Percentiles rank a stretch among this genome's conserved stretches.
phyloP scores from a whole-genome alignment of 2,329 filamentous ascomycete genomes.

The Colletotrichum chlorophyti region DNA sequence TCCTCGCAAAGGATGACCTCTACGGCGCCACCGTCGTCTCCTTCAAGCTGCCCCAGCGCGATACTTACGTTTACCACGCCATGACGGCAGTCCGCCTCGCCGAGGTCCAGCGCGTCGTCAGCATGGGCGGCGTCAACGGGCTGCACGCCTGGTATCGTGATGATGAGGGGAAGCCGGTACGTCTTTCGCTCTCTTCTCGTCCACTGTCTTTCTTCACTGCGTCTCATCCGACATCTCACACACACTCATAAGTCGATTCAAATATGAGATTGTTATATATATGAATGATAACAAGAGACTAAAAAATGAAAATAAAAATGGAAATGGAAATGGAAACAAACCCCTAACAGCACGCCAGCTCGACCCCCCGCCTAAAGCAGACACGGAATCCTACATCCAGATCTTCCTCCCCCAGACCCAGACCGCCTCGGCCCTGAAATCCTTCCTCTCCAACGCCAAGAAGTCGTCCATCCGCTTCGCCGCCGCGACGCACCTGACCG shows the following conservation, averaged over 20 bases:
- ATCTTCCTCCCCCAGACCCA: slow-evolving; percentile 69
- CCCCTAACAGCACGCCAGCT: slow-evolving; percentile 34
- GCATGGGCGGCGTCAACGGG: slow-evolving; percentile 50
- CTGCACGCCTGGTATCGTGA: slow-evolving; percentile 57
- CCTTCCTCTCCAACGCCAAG: slow-evolving; percentile 68
- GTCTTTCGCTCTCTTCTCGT: slow-evolving; percentile 15
- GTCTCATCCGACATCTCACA: not conserved
- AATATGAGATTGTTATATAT: too few species aligned
- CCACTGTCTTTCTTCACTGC: not conserved
- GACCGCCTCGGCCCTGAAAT: slow-evolving; percentile 67
- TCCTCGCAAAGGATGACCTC: slow-evolving; percentile 50
- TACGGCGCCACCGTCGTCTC: slow-evolving; percentile 50
- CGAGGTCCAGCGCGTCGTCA: slow-evolving; percentile 55
- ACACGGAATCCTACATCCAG: slow-evolving; percentile 70
- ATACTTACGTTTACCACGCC: slow-evolving; percentile 59
- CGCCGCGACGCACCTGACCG: slow-evolving; percentile 62
- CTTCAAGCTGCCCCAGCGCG: slow-evolving; percentile 50
- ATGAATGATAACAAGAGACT: too few species aligned
- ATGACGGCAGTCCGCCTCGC: slow-evolving; percentile 55
- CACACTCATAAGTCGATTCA: not conserved
- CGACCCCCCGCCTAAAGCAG: slow-evolving; percentile 58
- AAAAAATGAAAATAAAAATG: too few species aligned
- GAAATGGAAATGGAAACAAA: too few species aligned
- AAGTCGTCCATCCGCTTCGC: slow-evolving; percentile 65
- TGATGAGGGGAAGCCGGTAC: slow-evolving; percentile 42